phyloP scores from a whole-genome alignment of 2,329 filamentous ascomycete genomes.

The Phoma herbarum region DNA sequence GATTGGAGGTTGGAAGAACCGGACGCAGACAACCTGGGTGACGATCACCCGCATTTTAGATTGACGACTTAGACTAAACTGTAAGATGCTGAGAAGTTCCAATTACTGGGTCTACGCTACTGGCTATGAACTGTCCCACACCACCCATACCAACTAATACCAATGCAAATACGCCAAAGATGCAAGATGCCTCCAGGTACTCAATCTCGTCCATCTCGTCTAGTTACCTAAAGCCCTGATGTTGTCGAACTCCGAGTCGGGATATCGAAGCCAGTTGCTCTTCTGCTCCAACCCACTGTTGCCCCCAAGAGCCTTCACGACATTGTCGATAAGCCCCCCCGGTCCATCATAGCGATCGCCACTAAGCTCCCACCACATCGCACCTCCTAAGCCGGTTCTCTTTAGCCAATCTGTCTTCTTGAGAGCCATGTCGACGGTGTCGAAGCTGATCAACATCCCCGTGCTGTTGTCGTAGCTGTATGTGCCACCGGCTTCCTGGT shows the following conservation, averaged over 20 bases:
- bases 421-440: constrained; percentile 71
- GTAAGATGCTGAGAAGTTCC: background rate
- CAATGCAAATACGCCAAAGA: background rate
- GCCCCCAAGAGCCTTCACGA: constrained; percentile 53
- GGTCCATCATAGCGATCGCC: constrained; percentile 75
- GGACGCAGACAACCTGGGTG: constrained; percentile 60
- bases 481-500: constrained; percentile 71
- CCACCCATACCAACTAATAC: background rate
- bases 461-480: constrained; percentile 76
- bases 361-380: constrained; percentile 97
- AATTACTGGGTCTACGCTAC: background rate
- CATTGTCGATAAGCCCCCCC: constrained; percentile 61
- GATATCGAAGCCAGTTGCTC: constrained; percentile 59
- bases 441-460: constrained; percentile 78
- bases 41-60: constrained; percentile 61
- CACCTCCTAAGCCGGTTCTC: constrained; percentile 75
- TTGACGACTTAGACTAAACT: constrained; percentile 45
- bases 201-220: background rate
- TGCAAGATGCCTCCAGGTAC: background rate
- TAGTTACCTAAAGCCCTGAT: constrained; percentile 21
- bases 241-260: constrained; percentile 64
- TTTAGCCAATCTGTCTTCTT: constrained; percentile 77
- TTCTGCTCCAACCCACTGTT: constrained; percentile 56
- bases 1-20: constrained; percentile 55
- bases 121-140: background rate